Conservation (phyloP, 768 basidiomycete genomes). For the Suillus subaureus region DNA sequence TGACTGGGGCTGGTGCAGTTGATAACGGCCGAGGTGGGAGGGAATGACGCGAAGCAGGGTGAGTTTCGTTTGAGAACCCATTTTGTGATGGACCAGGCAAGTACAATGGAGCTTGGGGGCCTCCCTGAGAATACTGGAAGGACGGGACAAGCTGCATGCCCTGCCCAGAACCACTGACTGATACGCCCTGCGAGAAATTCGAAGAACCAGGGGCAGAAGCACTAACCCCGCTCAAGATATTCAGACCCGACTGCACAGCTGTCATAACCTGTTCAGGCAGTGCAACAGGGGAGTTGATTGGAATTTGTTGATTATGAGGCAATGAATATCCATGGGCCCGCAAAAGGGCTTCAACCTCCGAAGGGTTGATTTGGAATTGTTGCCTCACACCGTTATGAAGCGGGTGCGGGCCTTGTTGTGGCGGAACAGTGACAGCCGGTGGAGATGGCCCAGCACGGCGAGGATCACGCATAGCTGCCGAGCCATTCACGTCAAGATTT, state of each 20-base stretch:
- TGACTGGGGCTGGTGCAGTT: background rate
- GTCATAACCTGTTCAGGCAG: background rate
- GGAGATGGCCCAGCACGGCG: conserved; percentile 11
- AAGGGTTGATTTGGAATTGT: background rate
- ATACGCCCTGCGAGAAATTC: background rate
- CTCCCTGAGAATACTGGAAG: background rate
- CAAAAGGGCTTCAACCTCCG: conserved; percentile 20
- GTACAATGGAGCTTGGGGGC: background rate
- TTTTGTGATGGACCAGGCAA: background rate
- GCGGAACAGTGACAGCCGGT: background rate
- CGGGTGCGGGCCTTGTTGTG: conserved; percentile 5
- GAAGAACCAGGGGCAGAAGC: background rate
- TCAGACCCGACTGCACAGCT: background rate
- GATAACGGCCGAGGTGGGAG: conserved; percentile 1
- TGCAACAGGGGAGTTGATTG: background rate
- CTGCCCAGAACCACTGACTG: background rate
- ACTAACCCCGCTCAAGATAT: background rate
- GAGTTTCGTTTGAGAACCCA: background rate
- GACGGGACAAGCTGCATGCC: background rate
- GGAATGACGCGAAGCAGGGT: background rate
- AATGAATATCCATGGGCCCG: conserved; percentile 1
- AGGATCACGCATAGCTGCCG: background rate
- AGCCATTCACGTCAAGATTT: conserved; percentile 1
- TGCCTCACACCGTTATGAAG: conserved; percentile 10
- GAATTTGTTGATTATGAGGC: conserved; percentile 15